phyloP scores from a whole-genome alignment of 2,329 filamentous ascomycete genomes.

The Orbilia quercus region DNA sequence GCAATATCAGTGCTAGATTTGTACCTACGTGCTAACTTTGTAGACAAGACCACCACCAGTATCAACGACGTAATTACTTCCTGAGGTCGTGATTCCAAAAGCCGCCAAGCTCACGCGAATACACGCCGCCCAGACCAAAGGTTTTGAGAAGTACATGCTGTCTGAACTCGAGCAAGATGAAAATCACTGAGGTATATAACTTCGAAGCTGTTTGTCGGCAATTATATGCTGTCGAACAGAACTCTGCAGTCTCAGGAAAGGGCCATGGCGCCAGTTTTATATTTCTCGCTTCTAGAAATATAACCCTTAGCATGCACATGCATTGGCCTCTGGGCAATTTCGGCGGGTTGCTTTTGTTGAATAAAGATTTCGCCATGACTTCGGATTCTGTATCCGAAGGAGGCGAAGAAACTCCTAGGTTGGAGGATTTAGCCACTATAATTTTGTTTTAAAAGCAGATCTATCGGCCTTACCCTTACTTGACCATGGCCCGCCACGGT shows the following conservation, averaged over 20 bases:
- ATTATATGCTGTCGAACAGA: not conserved
- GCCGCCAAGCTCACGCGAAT: conserved; percentile 44
- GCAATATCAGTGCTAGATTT: not conserved
- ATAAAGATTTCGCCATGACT: no score
- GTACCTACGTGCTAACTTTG: conserved; percentile 45
- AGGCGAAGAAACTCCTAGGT: not conserved
- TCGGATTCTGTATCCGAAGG: conserved; percentile 2
- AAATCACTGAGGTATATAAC: not conserved
- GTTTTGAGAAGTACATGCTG: conserved; percentile 46
- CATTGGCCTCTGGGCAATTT: not conserved
- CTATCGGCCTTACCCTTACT: no score
- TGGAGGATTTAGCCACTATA: no score
- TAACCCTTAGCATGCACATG: no score
- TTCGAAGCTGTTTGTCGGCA: not conserved
- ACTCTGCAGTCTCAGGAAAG: not conserved
- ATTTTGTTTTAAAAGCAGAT: no score
- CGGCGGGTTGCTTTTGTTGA: not conserved
- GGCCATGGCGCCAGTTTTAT: not conserved
- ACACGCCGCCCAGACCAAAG: conserved; percentile 45
- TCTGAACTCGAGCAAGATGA: not conserved
- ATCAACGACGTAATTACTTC: conserved; percentile 46
- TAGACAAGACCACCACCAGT: conserved; percentile 50
- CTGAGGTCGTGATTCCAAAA: conserved; percentile 42
- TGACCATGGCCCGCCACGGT: no score
- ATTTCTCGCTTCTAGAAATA: not conserved